Base-by-base conservation (phyloP, 208 protist species). In the Trypanosoma congolense region DNA sequence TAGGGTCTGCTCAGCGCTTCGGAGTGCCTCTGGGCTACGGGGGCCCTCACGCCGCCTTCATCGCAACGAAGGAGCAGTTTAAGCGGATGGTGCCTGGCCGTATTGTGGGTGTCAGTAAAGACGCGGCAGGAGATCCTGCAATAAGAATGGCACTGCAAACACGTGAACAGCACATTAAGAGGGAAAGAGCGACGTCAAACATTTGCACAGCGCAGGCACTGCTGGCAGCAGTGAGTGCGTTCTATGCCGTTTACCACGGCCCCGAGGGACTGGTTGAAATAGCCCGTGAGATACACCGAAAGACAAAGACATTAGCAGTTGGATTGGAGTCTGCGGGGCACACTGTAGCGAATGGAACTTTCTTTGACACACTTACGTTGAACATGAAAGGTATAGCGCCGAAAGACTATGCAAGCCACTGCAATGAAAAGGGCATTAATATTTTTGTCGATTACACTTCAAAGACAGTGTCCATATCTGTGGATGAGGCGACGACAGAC, bases 121-220 rank as follows among this genome's bases (percentile, higher is more conserved):
- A 99, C 70, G 65, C 52, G 12, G 42, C 66, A 16, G 94, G 93
- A 40, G 78, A 95, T 18, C 64, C 68, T n/a, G 96, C 96, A 0
- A 90, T 96, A 33, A 91, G 97, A 55, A 97, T 99, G 88, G 86
- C 96, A 10, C 76, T 99, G 16, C 97, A 99, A 81, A 98, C 97
- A 16, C 89, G 98, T 49, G 98, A 99, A 81, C 97, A 99, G 79
- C 97, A 99, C 81, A 99, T 99, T 75, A 95, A 98, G 56, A 74
- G 96, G 19, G 96, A 98, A 61, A 86, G 91, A 31, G 93, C 92
- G 6, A 96, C 90, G 16, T 93, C 83, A 28, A 99, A 99, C 77
- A 99, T 99, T 61, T 99, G 97, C 74, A 99, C 98, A 2, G 93
- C 97, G 30, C 95, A 98, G 81, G 97, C 97, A 3, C 80, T 99